These are phyloP conservation scores for Leccinum imitatum DNA, from an alignment of 768 basidiomycete species.

Conservation along the genomic window DNA sequence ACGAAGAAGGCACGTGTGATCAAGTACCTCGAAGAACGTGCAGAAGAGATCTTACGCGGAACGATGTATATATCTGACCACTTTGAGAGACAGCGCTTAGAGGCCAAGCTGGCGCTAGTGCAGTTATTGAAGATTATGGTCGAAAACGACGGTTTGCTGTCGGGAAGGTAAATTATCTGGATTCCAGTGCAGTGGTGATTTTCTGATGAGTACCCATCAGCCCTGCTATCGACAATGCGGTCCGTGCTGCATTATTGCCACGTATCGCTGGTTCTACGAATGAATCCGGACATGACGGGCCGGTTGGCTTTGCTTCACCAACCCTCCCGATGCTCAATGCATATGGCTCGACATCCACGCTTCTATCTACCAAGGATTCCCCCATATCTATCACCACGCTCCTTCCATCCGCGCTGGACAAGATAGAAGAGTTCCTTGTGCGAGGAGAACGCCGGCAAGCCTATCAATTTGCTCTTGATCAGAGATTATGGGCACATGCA, in stretches of 20 bases:
- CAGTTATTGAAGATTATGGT: constrained; percentile 77
- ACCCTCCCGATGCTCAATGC: constrained; percentile 31
- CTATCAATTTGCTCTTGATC: constrained; percentile 83
- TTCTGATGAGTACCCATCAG: constrained; percentile 36
- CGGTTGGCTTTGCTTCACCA: constrained; percentile 22
- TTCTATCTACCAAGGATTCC: constrained; percentile 40
- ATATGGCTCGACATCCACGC: constrained; percentile 14
- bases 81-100: constrained; percentile 55
- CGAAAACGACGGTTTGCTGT: constrained; percentile 84
- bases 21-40: constrained; percentile 74
- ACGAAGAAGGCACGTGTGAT: constrained; percentile 79
- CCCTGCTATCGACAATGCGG: constrained; percentile 67
- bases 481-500: constrained; percentile 93
- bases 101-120: constrained; percentile 75
- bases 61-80: constrained; percentile 64
- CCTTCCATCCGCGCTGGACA: constrained; percentile 64
- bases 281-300: constrained; percentile 23
- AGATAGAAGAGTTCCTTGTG: constrained; percentile 76
- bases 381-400: constrained; percentile 61
- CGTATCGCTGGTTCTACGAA: constrained; percentile 37
- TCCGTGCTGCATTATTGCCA: constrained; percentile 73
- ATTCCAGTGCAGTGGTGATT: background rate
- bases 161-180: constrained; percentile 62
- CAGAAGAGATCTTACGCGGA: constrained; percentile 75
- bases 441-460: constrained; percentile 85